phyloP scores from a whole-genome alignment of 2,329 filamentous ascomycete genomes.

The Didymella segeticola region DNA sequence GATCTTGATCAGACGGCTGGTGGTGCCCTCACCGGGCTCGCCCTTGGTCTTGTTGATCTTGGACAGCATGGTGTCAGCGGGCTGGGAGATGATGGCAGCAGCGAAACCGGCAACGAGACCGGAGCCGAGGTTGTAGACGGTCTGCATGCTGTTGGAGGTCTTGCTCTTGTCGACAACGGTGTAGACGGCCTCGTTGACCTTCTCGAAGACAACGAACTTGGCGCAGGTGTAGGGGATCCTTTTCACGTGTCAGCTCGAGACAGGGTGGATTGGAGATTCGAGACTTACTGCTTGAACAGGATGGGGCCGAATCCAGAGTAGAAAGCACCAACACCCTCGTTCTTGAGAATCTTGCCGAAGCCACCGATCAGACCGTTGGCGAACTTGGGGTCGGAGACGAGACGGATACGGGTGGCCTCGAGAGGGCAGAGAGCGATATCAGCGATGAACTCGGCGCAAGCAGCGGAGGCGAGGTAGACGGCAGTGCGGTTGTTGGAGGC shows the following conservation, averaged over 20 bases:
- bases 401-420: slow-evolving; percentile 91
- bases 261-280: not conserved
- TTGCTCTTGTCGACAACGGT: slow-evolving; percentile 71
- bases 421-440: slow-evolving; percentile 89
- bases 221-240: slow-evolving; percentile 93
- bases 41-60: slow-evolving; percentile 98
- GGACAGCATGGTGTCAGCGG: slow-evolving; percentile 90
- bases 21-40: slow-evolving; percentile 82
- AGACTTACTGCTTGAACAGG: slow-evolving; percentile 53
- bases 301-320: slow-evolving; percentile 82
- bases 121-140: slow-evolving; percentile 81
- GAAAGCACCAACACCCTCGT: slow-evolving; percentile 84
- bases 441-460: slow-evolving; percentile 69
- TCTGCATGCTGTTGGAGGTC: slow-evolving; percentile 73
- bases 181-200: slow-evolving; percentile 80
- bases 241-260: slow-evolving; percentile 26
- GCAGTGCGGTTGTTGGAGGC: slow-evolving; percentile 80
- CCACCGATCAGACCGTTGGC: slow-evolving; percentile 80
- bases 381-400: slow-evolving; percentile 87
- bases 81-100: slow-evolving; percentile 85
- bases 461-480: slow-evolving; percentile 76
- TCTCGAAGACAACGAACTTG: slow-evolving; percentile 95
- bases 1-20: slow-evolving; percentile 84
- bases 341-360: slow-evolving; percentile 82
- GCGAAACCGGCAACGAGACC: slow-evolving; percentile 88